Conservation (phyloP, 352 stramenopile genomes). For the Aphanomyces euteiches region DNA sequence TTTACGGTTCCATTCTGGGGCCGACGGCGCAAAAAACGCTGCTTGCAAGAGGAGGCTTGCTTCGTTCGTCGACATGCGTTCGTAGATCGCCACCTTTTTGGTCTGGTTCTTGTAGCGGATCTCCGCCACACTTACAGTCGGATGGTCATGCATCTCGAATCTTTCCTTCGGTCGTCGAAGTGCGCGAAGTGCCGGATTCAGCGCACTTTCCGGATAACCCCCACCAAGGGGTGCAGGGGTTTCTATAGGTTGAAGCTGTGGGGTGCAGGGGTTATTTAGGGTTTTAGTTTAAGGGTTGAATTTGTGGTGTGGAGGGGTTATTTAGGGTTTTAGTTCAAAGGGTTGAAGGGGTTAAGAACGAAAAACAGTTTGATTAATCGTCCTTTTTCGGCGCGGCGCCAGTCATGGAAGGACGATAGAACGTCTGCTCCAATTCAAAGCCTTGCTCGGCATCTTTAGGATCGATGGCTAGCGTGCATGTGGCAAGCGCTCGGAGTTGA, state of each 20-base stretch:
- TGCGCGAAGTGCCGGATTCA: too few relatives aligned
- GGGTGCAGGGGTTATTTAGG: too few relatives aligned
- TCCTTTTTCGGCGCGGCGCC: not conserved
- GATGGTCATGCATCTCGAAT: not conserved
- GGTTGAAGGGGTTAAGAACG: not conserved
- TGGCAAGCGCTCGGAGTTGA: not conserved
- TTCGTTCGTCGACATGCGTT: conserved; percentile 7
- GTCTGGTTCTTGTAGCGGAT: conserved; percentile 7
- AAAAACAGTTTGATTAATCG: not conserved
- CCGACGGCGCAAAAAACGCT: conserved; percentile 12
- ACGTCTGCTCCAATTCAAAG: not conserved
- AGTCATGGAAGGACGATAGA: not conserved
- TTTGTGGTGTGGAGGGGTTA: too few relatives aligned
- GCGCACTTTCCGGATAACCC: too few relatives aligned
- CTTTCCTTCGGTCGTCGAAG: not conserved
- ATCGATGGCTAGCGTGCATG: not conserved
- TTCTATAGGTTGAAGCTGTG: too few relatives aligned
- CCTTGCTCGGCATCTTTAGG: not conserved
- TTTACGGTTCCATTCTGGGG: conserved; percentile 13
- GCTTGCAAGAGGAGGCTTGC: conserved; percentile 2
- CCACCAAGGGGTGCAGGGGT: too few relatives aligned
- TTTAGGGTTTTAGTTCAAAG: too few relatives aligned
- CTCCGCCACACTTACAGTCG: conserved; percentile 4
- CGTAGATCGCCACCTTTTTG: conserved; percentile 23
- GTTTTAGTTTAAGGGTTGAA: too few relatives aligned